These are phyloP conservation scores for Zygosaccharomyces gambellarensis DNA, from an alignment of 805 yeast species.

Conservation along the genomic window DNA sequence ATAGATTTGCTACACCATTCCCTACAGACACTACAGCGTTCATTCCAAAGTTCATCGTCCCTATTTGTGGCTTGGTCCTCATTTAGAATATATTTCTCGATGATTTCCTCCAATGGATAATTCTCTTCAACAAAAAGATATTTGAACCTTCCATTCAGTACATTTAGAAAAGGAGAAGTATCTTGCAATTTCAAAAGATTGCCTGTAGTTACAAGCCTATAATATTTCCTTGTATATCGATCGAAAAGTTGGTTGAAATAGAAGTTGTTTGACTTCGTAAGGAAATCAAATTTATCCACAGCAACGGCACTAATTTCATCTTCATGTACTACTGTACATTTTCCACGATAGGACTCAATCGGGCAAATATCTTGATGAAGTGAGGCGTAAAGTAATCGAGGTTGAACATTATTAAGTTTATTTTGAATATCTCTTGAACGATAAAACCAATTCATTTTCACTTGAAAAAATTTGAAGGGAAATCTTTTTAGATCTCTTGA, in stretches of 20 bases:
- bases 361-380: slow-evolving; percentile 86
- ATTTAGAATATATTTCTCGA: slow-evolving; percentile 22
- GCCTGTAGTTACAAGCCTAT: slow-evolving; percentile 67
- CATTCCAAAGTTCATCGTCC: slow-evolving; percentile 22
- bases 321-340: slow-evolving; percentile 62
- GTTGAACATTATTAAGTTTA: slow-evolving; percentile 46
- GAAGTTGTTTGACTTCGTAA: slow-evolving; percentile 60
- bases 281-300: slow-evolving; percentile 43
- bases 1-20: slow-evolving; percentile 79
- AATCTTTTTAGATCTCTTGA: slow-evolving; percentile 26
- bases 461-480: slow-evolving; percentile 49
- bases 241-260: slow-evolving; percentile 85
- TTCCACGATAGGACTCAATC: slow-evolving; percentile 66
- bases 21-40: slow-evolving; percentile 64
- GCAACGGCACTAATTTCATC: slow-evolving; percentile 52
- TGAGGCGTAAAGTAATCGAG: slow-evolving; percentile 75
- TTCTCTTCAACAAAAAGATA: slow-evolving; percentile 66
- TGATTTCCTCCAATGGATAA: slow-evolving; percentile 26
- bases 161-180: slow-evolving; percentile 48
- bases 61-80: slow-evolving; percentile 1
- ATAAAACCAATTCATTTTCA: slow-evolving; percentile 86
- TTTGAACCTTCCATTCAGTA: slow-evolving; percentile 61
- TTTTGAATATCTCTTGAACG: slow-evolving; percentile 80
- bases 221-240: slow-evolving; percentile 75
- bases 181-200: slow-evolving; percentile 48